Percentiles rank a stretch among this genome's conserved stretches.
Evolutionary conservation across 1,284 basidiomycete genomes (phyloP).

Genomic region (Earliella scabrosa): DNA sequence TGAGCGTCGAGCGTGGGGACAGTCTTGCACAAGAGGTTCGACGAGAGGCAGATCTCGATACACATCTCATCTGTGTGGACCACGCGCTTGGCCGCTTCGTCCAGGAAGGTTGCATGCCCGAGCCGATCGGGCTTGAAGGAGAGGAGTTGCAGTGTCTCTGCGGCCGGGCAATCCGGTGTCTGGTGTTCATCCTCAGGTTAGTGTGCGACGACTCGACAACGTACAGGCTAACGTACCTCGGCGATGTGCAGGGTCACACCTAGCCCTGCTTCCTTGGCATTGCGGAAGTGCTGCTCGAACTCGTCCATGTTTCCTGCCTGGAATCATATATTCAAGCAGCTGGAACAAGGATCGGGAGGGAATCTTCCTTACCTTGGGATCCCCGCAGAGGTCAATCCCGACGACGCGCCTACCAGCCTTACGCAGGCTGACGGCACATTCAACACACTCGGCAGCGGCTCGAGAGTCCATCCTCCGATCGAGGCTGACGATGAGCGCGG

Average conservation of each 20-base stretch:
- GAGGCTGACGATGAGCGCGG: constrained; percentile 71
- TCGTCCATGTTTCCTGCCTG: constrained; percentile 58
- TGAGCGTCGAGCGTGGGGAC: constrained; percentile 67
- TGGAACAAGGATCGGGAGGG: not conserved
- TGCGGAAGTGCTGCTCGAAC: constrained; percentile 56
- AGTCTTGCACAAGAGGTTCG: constrained; percentile 82
- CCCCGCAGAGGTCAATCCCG: constrained; percentile 82
- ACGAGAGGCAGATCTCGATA: constrained; percentile 83
- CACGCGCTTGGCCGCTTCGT: constrained; percentile 58
- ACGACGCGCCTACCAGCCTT: constrained; percentile 65
- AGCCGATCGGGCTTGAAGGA: constrained; percentile 70
- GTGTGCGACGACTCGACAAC: no score
- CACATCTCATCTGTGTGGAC: constrained; percentile 65
- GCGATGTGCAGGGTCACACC: constrained; percentile 81
- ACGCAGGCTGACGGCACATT: constrained; percentile 59
- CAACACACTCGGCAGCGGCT: constrained; percentile 58
- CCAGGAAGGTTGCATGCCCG: constrained; percentile 83
- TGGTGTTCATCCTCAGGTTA: no score
- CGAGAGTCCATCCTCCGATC: constrained; percentile 65
- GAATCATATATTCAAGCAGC: not conserved
- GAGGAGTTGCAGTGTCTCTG: constrained; percentile 69
- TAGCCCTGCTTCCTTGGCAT: constrained; percentile 62
- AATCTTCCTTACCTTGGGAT: constrained; percentile 51
- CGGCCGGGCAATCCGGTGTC: constrained; percentile 53
- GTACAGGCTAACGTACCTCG: constrained; percentile 51